Evolutionary conservation across 2,329 filamentous ascomycete species (phyloP).

Genomic region (Hirsutella thompsonii): DNA sequence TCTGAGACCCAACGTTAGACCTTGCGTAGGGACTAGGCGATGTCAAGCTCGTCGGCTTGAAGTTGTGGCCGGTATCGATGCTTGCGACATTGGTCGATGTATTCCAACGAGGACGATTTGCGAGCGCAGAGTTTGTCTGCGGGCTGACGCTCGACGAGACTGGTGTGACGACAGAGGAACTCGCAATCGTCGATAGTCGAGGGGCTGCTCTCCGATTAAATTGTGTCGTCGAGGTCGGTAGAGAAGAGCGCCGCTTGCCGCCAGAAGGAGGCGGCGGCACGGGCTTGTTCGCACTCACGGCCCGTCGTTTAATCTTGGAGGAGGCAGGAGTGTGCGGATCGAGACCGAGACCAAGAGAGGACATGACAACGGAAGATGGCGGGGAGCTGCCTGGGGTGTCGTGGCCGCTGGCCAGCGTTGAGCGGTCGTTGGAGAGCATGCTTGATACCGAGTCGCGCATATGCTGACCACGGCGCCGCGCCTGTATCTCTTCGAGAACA

Average conservation of each 20-base stretch:
- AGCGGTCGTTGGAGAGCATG: slow-evolving; percentile 73
- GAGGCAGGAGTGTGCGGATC: slow-evolving; percentile 31
- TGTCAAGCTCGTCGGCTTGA: slow-evolving; percentile 47
- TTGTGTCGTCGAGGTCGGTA: slow-evolving; percentile 30
- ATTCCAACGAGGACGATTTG: slow-evolving; percentile 62
- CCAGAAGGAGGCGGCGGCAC: slow-evolving; percentile 32
- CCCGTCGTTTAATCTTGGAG: slow-evolving; percentile 30
- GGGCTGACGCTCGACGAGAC: slow-evolving; percentile 23
- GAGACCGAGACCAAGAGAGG: slow-evolving; percentile 37
- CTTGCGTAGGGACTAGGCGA: slow-evolving; percentile 46
- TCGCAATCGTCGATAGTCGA: slow-evolving; percentile 32
- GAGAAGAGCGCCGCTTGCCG: slow-evolving; percentile 31
- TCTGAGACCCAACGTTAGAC: slow-evolving; percentile 24
- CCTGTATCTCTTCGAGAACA: slow-evolving; percentile 59
- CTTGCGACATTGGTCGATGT: slow-evolving; percentile 41
- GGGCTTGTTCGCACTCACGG: slow-evolving; percentile 31
- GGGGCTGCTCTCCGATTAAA: slow-evolving; percentile 27
- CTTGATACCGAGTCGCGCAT: slow-evolving; percentile 88
- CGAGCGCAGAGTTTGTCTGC: slow-evolving; percentile 30
- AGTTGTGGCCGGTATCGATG: slow-evolving; percentile 55
- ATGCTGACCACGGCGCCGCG: slow-evolving; percentile 53
- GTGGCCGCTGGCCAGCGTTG: slow-evolving; percentile 52
- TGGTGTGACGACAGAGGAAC: slow-evolving; percentile 37
- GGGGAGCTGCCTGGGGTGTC: slow-evolving; percentile 60
- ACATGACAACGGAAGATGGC: slow-evolving; percentile 49